A percentile compares a stretch with the other conserved stretches of the same genome.
Evolutionary conservation across 2,329 filamentous ascomycete species (phyloP).

Genomic region (Achaetomium macrosporum): DNA sequence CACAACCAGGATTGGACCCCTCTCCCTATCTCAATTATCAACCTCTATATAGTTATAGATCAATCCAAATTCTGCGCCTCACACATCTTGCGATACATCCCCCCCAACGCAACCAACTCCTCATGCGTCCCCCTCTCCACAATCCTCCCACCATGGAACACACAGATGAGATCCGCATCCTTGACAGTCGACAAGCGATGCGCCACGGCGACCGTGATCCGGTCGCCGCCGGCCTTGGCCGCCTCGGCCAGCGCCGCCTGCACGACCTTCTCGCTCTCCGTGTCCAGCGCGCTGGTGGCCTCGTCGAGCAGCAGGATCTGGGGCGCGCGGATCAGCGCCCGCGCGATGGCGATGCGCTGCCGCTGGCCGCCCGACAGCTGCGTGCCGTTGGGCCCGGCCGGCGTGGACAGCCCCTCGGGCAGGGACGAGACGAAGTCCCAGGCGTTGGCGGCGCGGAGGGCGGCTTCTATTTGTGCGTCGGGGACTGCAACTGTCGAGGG

Average conservation of each 20-base stretch:
- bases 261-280: conserved; percentile 59
- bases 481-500: no score
- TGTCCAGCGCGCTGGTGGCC: conserved; percentile 60
- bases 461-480: conserved; percentile 39
- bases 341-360: conserved; percentile 67
- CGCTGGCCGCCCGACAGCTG: conserved; percentile 68
- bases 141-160: conserved; percentile 77
- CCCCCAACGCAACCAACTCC: conserved; percentile 46
- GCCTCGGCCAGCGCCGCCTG: conserved; percentile 52
- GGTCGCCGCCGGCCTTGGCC: conserved; percentile 47
- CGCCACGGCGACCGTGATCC: conserved; percentile 92
- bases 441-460: conserved; percentile 50
- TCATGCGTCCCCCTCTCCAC: conserved; percentile 85
- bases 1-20: no score
- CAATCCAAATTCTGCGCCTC: conserved; percentile 33
- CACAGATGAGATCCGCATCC: conserved; percentile 88
- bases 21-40: no score
- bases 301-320: conserved; percentile 66
- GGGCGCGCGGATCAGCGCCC: conserved; percentile 62
- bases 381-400: conserved; percentile 61
- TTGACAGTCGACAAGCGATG: conserved; percentile 90
- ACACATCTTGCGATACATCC: conserved; percentile 50
- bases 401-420: conserved; percentile 55
- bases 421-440: conserved; percentile 51
- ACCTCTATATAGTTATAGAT: no score